Percentiles rank a stretch among this genome's conserved stretches.
These are phyloP conservation scores for Xylaria acuta DNA, from an alignment of 495 filamentous ascomycete species.

Conservation along the genomic window DNA sequence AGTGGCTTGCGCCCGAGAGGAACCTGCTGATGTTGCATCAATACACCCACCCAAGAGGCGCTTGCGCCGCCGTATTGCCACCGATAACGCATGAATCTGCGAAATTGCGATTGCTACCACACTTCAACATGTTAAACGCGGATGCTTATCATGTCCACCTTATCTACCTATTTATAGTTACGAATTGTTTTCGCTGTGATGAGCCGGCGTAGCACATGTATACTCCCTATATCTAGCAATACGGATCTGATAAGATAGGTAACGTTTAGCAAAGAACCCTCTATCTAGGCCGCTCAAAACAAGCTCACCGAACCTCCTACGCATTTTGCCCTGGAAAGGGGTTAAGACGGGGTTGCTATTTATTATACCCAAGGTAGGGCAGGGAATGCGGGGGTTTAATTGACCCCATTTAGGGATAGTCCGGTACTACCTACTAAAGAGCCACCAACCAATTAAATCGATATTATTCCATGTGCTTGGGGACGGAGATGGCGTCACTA, in stretches of 20 bases:
- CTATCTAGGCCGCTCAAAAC: neutral
- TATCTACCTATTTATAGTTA: neutral
- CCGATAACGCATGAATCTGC: slow-evolving; percentile 8
- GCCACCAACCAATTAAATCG: slow-evolving; percentile 8
- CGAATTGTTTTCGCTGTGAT: neutral
- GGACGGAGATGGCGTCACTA: slow-evolving; percentile 16
- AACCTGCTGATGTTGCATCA: slow-evolving; percentile 18
- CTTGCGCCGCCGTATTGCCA: slow-evolving; percentile 2
- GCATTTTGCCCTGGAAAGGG: neutral
- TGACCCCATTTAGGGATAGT: slow-evolving; percentile 15
- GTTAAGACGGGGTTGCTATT: neutral
- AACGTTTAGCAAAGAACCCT: too few species aligned
- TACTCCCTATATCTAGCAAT: neutral
- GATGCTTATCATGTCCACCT: neutral
- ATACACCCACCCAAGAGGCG: slow-evolving; percentile 14
- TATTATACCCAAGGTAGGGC: neutral
- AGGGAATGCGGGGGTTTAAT: slow-evolving; percentile 23
- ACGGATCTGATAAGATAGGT: neutral
- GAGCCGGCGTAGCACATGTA: neutral
- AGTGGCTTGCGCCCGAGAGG: slow-evolving; percentile 18
- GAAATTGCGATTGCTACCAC: slow-evolving; percentile 16
- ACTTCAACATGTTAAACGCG: neutral
- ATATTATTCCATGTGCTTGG: neutral
- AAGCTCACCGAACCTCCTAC: neutral
- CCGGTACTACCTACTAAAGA: neutral